Evolutionary conservation across 495 filamentous ascomycete genomes (phyloP), one percentile per base, ranked within the genome.

Genomic region (Collariella sp.): DNA sequence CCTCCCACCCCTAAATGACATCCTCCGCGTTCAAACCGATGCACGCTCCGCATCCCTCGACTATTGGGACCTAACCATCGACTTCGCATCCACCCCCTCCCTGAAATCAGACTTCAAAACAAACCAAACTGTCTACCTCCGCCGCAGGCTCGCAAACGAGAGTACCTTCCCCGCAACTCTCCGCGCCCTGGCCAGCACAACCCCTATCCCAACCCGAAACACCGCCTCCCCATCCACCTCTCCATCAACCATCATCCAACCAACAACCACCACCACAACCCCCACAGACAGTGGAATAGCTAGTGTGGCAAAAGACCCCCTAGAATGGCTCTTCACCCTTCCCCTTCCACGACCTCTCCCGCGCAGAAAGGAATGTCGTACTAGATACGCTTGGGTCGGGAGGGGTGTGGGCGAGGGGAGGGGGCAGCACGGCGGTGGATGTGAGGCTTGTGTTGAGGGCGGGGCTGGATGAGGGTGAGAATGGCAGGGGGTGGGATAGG

Each of bases 1-100:
- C 3, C 73, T 99, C 0, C 93, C 93, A 6, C 86, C 91, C 20
- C 75, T 96, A 1, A 73, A 78, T 44, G 78, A 77, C 10, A 79
- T 99, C 38, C 62, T 75, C 4, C 78, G 72, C 11, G 77, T 99
- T 39, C 75, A 78, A 18, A 89, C 90, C 5, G 67, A 70, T 39
- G 66, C 67, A 7, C 70, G 70, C 6, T 79, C 26, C 5, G 9
- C 9, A 9, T 31, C 84, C 35, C 72, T 80, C 9, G 85, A 89
- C 50, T 89, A 89, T 70, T 97, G 93, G 93, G 84, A 85, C 24
- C 72, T 96, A 5, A 79, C 83, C 18, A 75, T 99, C 7, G 85
- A 96, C 63, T 87, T 99, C 55, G 77, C 76, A 18, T 68, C 73
- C 47, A 81, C 89, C 36, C 74, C 82, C 0, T 67, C 70, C 0